Conservation (phyloP, 78 protist species). For the Tieghemostelium lacteum region DNA sequence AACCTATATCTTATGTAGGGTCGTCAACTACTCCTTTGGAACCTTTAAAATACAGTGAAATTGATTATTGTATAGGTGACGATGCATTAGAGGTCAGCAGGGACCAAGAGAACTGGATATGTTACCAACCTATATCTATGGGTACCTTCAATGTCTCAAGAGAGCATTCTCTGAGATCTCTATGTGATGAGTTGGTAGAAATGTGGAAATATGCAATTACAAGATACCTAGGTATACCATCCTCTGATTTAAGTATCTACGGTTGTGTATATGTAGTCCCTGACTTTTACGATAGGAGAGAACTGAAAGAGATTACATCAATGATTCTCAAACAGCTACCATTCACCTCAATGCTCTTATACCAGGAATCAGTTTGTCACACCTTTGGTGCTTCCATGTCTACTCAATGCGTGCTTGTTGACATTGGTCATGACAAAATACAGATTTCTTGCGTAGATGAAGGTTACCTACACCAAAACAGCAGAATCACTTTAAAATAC, state of each 20-base stretch:
- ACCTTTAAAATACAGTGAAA: constrained; percentile 12
- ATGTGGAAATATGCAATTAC: constrained; percentile 72
- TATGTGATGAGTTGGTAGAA: constrained; percentile 40
- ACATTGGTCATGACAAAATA: constrained; percentile 49
- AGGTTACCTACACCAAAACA: constrained; percentile 40
- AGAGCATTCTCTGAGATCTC: neutral
- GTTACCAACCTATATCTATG: constrained; percentile 12
- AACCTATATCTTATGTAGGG: neutral
- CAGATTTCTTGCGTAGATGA: constrained; percentile 62
- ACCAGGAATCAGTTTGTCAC: constrained; percentile 63
- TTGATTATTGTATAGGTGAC: constrained; percentile 64
- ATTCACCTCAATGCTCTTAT: constrained; percentile 53
- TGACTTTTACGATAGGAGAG: constrained; percentile 43
- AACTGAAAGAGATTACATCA: constrained; percentile 30
- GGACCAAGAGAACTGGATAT: constrained; percentile 33
- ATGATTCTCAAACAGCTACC: constrained; percentile 23
- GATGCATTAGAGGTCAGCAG: constrained; percentile 38
- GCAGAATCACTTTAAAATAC: constrained; percentile 21
- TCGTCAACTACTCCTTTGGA: neutral
- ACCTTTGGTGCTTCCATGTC: constrained; percentile 56
- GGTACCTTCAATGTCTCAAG: constrained; percentile 10
- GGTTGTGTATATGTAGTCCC: constrained; percentile 67
- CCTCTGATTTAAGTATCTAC: constrained; percentile 51
- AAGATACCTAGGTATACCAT: constrained; percentile 52
- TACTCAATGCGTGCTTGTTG: constrained; percentile 33